Base-by-base conservation (phyloP, 2,329 filamentous ascomycete genomes). In the Colletotrichum acutatum region DNA sequence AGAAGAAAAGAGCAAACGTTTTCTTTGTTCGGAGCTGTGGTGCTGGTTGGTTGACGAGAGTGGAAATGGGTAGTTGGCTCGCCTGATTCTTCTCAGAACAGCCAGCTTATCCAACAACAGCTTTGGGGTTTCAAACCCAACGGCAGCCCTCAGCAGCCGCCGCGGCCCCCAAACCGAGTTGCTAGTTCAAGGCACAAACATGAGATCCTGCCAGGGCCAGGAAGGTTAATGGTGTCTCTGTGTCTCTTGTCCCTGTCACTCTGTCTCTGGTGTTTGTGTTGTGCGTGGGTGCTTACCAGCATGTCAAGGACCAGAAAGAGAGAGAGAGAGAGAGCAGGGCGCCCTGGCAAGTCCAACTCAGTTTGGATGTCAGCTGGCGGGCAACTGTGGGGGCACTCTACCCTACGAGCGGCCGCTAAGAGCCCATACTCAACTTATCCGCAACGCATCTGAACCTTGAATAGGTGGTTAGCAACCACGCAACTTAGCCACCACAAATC, bases 1-100 rank as follows among this genome's bases (percentile, higher is more conserved):
- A 37, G 66, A 60, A 57, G 70, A 56, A 68, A 56, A 60, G 54
- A 60, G 53, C 52, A 69, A 69, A 26, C n/a, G 28, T 19, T n/a
- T 7, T 14, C 37, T 46, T n/a, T 32, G 54, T 42, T 12, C 16
- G 52, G 6, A 12, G 8, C 24, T n/a, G 19, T 24, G n/a, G 12
- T 52, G 12, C n/a, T 22, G 22, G 53, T 54, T 54, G 46, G 66
- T 16, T 56, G 42, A 16, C 8, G 14, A 37, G 12, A 49, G 42
- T 49, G 11, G 4, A 16, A 53, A 26, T 19, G 14, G 46, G 9
- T 28, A 34, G 22, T 37, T n/a, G 30, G 8, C n/a, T 54, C 30
- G 42, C 64, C 49, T 34, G 65, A 42, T 19, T 54, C 46, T 22
- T 11, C 49, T 37, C 19, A 5, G n/a, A 63, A 22, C 19, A 52